phyloP scores from a whole-genome alignment of 148 eudicot genomes.

The Limonium bicolor region DNA sequence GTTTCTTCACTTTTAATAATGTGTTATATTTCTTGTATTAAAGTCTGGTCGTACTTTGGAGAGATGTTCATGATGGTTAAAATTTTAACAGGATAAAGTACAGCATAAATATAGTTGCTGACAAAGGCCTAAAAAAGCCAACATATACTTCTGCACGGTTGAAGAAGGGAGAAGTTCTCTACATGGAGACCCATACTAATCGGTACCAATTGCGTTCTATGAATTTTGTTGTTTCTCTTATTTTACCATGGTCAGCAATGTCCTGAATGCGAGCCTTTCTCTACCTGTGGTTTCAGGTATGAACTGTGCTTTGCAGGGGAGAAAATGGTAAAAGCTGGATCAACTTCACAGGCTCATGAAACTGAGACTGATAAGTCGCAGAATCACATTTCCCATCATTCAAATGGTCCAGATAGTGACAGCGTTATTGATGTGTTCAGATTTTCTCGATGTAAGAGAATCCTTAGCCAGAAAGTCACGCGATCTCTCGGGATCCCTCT shows the following conservation, averaged over 20 bases:
- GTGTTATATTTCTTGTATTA: background rate
- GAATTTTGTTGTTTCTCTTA: background rate
- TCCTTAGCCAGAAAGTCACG: conserved; percentile 67
- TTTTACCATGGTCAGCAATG: background rate
- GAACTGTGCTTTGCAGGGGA: conserved; percentile 84
- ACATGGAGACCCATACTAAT: conserved; percentile 70
- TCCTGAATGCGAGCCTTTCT: background rate
- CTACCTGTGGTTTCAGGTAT: conserved; percentile 31
- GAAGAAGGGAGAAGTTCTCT: conserved; percentile 96
- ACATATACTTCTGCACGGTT: conserved; percentile 83
- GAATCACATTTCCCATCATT: conserved; percentile 29
- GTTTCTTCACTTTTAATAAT: no score
- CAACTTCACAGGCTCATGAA: conserved; percentile 40
- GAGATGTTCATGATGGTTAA: background rate
- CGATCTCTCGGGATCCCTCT: conserved; percentile 69
- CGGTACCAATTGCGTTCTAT: conserved; percentile 29
- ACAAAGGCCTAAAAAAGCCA: conserved; percentile 88
- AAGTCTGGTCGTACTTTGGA: background rate
- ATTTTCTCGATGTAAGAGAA: conserved; percentile 83
- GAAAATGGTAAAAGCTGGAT: conserved; percentile 48
- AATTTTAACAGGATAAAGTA: conserved; percentile 62
- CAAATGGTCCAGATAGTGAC: conserved; percentile 37
- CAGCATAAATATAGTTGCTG: conserved; percentile 87
- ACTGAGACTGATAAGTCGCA: conserved; percentile 45
- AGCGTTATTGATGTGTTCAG: conserved; percentile 57